These are phyloP conservation scores for Botrytis byssoidea DNA, from an alignment of 2,329 filamentous ascomycete genomes.

Conservation along the genomic window DNA sequence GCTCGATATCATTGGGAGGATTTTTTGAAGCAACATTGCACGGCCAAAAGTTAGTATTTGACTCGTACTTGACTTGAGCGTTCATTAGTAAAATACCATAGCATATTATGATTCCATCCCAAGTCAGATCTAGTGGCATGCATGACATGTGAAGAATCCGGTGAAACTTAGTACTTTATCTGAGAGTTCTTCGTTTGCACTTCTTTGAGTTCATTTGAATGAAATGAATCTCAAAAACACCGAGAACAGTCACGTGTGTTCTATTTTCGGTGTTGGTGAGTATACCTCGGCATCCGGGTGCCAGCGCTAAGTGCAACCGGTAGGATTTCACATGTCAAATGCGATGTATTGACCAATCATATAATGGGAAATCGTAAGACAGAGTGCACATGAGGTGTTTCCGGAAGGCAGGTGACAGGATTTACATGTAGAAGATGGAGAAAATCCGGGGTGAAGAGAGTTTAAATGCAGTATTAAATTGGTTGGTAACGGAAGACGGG, in stretches of 20 bases:
- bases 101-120: neutral
- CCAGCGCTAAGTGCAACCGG: conserved; percentile 3
- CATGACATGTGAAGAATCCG: neutral
- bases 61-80: neutral
- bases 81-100: neutral
- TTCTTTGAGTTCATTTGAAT: neutral
- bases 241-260: conserved; percentile 12
- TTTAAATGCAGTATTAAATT: neutral
- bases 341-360: conserved; percentile 4
- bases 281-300: conserved; percentile 10
- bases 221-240: neutral
- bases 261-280: neutral
- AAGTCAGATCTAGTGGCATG: neutral
- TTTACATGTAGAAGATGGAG: conserved; percentile 7
- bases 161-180: neutral
- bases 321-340: conserved; percentile 13
- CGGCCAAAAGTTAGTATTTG: neutral
- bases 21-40: conserved; percentile 6
- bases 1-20: neutral
- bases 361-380: neutral
- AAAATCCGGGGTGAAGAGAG: conserved; percentile 15
- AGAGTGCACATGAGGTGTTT: conserved; percentile 7
- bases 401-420: conserved; percentile 2
- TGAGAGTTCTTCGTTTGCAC: neutral
- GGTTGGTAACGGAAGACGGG: neutral